phyloP scores from a whole-genome alignment of 768 basidiomycete genomes.

The Basidioascus undulatus region DNA sequence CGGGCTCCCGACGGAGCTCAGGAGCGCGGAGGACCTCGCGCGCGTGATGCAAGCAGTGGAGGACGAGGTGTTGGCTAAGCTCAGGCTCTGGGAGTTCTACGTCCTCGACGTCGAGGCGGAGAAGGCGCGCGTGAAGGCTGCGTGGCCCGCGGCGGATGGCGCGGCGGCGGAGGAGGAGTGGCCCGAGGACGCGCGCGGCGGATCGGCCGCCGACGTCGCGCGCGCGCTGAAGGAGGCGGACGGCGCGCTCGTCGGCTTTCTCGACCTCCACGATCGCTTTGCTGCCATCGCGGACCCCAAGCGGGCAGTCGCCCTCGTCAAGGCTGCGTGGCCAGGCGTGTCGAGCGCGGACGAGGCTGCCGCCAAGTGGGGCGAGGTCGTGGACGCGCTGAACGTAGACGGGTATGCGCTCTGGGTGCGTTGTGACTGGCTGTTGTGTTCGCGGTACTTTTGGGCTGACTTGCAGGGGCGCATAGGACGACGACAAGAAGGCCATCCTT shows the following conservation, averaged over 20 bases:
- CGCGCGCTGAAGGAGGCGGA: slow-evolving; percentile 36
- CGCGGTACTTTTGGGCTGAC: no score
- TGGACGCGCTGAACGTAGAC: slow-evolving; percentile 70
- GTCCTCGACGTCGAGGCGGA: slow-evolving; percentile 52
- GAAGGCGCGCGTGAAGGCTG: slow-evolving; percentile 30
- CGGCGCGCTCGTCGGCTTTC: slow-evolving; percentile 25
- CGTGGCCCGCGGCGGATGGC: slow-evolving; percentile 21
- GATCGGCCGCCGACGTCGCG: slow-evolving; percentile 14
- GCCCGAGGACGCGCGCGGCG: slow-evolving; percentile 34
- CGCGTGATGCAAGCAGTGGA: slow-evolving; percentile 38
- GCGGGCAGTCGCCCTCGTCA: slow-evolving; percentile 48
- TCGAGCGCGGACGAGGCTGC: slow-evolving; percentile 31
- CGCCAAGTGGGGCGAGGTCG: slow-evolving; percentile 47
- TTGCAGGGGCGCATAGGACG: no score
- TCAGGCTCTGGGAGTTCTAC: slow-evolving; percentile 83
- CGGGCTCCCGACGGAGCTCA: slow-evolving; percentile 47
- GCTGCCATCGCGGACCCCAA: slow-evolving; percentile 36
- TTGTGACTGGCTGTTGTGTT: no score
- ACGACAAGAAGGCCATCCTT: slow-evolving; percentile 49
- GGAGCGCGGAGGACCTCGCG: slow-evolving; percentile 42
- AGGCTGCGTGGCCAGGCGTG: slow-evolving; percentile 30
- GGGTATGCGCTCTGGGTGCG: slow-evolving; percentile 72
- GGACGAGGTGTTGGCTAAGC: slow-evolving; percentile 28
- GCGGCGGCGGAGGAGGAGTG: slow-evolving; percentile 31
- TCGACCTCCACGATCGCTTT: slow-evolving; percentile 39